A percentile compares a stretch with the other conserved stretches of the same genome.
These are phyloP conservation scores for Herpetospermum pedunculosum DNA, from an alignment of 306 rosid species.

Conservation along the genomic window DNA sequence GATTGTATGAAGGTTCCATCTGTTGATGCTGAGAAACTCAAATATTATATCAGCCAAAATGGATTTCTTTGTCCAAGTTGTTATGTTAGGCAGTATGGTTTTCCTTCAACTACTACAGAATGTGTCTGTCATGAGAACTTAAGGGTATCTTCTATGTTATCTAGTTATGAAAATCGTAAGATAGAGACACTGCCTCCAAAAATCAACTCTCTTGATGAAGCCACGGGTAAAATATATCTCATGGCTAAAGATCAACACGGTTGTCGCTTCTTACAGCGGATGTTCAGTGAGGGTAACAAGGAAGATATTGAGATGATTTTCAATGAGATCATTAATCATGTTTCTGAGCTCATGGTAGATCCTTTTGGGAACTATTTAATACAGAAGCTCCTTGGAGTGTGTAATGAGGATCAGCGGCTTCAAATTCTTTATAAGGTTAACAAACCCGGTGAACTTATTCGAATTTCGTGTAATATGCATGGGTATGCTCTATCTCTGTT, in stretches of 20 bases:
- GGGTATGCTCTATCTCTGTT: constrained; percentile 36
- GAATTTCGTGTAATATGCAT: constrained; percentile 47
- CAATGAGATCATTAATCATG: constrained; percentile 33
- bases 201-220: constrained; percentile 26
- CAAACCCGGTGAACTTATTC: constrained; percentile 40
- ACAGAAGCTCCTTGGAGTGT: constrained; percentile 57
- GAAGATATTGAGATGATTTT: constrained; percentile 39
- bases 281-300: constrained; percentile 38
- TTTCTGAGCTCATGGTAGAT: constrained; percentile 50
- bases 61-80: background rate
- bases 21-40: background rate
- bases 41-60: background rate
- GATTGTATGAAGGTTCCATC: background rate
- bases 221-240: constrained; percentile 22
- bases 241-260: constrained; percentile 68
- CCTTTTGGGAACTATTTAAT: constrained; percentile 79
- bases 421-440: constrained; percentile 41
- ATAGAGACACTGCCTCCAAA: constrained; percentile 9
- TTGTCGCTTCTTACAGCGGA: constrained; percentile 47
- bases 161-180: constrained; percentile 11
- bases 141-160: background rate
- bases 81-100: constrained; percentile 12
- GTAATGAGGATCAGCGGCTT: constrained; percentile 39
- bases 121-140: background rate
- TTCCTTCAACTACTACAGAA: background rate